Conservation (phyloP, 148 eudicot genomes). For the Fagopyrum homotropicum region DNA sequence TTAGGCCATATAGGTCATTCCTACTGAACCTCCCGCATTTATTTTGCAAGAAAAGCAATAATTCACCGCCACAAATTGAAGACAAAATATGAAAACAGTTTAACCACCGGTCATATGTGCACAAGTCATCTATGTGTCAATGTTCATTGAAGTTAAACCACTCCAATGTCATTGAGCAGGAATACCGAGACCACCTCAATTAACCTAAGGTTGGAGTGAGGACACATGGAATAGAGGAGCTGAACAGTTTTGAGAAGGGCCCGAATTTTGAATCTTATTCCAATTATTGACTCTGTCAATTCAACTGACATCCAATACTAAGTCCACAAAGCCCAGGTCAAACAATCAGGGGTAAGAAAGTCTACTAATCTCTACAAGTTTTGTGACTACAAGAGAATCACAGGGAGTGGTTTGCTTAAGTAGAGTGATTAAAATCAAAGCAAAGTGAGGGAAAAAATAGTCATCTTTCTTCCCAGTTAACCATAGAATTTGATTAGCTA, state of each 20-base stretch:
- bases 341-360: background rate
- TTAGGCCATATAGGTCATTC: background rate
- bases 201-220: background rate
- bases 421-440: background rate
- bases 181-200: background rate
- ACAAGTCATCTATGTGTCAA: background rate
- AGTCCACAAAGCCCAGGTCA: background rate
- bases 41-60: background rate
- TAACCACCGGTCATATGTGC: background rate
- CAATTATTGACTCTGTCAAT: background rate
- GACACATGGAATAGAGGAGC: background rate
- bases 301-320: background rate
- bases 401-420: background rate
- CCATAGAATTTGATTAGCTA: background rate
- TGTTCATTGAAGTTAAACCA: background rate
- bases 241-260: background rate
- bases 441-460: background rate
- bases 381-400: constrained; percentile 1
- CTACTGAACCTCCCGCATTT: background rate
- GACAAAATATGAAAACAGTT: background rate
- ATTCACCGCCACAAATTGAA: background rate
- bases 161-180: background rate
- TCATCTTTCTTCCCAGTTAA: background rate
- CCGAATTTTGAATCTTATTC: background rate
- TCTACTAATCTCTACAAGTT: background rate